Conservation (phyloP, 2,329 filamentous ascomycete genomes). For the Orbilia quercus region DNA sequence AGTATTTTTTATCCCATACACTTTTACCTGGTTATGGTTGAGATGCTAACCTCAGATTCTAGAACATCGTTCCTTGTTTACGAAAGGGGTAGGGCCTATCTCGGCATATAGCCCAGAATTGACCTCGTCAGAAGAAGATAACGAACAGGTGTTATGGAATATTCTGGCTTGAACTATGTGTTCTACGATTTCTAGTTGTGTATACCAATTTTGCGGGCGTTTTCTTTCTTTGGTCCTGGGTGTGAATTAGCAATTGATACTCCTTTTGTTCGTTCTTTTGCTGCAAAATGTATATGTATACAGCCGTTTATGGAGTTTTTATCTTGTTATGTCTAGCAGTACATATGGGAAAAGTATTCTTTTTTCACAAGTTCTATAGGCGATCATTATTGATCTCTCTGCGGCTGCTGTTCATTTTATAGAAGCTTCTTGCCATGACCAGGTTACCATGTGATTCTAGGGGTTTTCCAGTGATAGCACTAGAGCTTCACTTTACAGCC, state of each 20-base stretch:
- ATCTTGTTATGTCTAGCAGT: no score
- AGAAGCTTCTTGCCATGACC: no score
- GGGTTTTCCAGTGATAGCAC: no score
- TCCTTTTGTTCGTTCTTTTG: background rate
- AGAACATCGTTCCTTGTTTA: constrained; percentile 74
- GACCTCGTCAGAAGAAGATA: background rate
- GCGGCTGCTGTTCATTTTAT: no score
- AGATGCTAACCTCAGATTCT: constrained; percentile 35
- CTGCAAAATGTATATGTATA: background rate
- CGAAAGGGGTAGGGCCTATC: constrained; percentile 71
- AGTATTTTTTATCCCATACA: constrained; percentile 39
- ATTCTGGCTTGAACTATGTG: no score
- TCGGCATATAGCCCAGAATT: constrained; percentile 66
- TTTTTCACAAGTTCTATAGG: no score
- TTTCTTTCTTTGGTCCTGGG: background rate
- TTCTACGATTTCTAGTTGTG: background rate
- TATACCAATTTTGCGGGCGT: constrained; percentile 3
- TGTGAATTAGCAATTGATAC: background rate
- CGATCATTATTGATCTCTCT: no score
- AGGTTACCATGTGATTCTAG: no score
- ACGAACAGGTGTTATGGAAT: background rate
- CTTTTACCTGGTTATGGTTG: background rate
- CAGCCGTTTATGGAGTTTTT: background rate
- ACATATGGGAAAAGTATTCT: constrained; percentile 4
- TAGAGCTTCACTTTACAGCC: no score